These are phyloP conservation scores for Yarrowia divulgata DNA, from an alignment of 805 yeast genomes.

Conservation along the genomic window DNA sequence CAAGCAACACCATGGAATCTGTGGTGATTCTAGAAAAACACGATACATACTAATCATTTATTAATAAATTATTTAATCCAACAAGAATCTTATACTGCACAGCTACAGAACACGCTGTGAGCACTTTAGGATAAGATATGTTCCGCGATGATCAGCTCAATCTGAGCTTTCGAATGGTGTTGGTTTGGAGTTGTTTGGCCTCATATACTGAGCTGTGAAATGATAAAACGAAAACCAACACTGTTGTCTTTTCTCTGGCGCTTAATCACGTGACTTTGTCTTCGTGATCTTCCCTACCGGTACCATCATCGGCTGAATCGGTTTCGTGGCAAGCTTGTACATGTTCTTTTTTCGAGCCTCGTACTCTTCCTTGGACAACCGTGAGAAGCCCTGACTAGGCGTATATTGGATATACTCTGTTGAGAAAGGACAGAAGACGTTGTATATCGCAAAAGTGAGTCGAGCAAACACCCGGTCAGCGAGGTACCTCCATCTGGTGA, in stretches of 20 bases:
- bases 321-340: not conserved
- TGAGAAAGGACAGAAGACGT: not conserved
- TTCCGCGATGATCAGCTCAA: no score
- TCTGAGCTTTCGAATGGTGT: no score
- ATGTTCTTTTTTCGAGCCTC: not conserved
- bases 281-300: no score
- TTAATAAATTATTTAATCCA: constrained; percentile 15
- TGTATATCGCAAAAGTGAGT: not conserved
- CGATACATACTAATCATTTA: constrained; percentile 22
- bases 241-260: no score
- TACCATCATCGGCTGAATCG: not conserved
- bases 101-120: no score
- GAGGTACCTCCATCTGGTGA: not conserved
- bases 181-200: no score
- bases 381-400: not conserved
- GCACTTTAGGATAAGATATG: no score
- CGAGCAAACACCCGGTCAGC: not conserved
- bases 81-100: no score
- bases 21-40: constrained; percentile 3
- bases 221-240: no score
- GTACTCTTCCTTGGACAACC: not conserved
- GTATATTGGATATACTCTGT: not conserved
- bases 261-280: no score
- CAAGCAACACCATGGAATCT: not conserved
- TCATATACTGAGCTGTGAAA: no score